These are phyloP conservation scores for Colletotrichum salicis DNA, from an alignment of 2,329 filamentous ascomycete species.

Conservation along the genomic window DNA sequence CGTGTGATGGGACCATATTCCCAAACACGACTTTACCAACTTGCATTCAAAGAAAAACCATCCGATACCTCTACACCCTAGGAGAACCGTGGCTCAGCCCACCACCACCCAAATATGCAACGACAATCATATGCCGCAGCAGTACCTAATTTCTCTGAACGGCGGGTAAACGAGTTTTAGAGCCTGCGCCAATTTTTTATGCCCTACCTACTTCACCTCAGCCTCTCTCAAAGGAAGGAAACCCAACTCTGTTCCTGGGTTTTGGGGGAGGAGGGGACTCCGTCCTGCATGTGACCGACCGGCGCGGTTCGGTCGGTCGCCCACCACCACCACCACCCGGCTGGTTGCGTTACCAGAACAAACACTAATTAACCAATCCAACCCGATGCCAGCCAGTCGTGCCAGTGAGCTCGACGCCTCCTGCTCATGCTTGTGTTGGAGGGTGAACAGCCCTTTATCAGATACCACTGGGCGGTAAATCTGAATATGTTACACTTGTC, in stretches of 20 bases:
- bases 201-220: background rate
- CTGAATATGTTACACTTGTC: background rate
- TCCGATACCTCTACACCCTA: background rate
- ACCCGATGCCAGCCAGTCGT: background rate
- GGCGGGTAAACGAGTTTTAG: background rate
- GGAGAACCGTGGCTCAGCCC: background rate
- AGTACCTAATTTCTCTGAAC: background rate
- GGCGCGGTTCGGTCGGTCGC: background rate
- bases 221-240: background rate
- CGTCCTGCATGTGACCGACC: conserved; percentile 29
- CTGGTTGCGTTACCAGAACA: conserved; percentile 27
- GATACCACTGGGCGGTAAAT: background rate
- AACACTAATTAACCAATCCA: conserved; percentile 20
- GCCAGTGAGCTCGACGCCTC: background rate
- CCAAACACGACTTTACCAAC: background rate
- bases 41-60: background rate
- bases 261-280: background rate
- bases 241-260: conserved; percentile 18
- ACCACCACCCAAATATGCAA: background rate
- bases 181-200: conserved; percentile 13
- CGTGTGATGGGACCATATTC: background rate
- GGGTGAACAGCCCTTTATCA: background rate
- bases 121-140: background rate
- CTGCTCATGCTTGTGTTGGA: background rate
- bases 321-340: conserved; percentile 16